These are phyloP conservation scores for Trametopsis cervina DNA, from an alignment of 768 basidiomycete species.

Conservation along the genomic window DNA sequence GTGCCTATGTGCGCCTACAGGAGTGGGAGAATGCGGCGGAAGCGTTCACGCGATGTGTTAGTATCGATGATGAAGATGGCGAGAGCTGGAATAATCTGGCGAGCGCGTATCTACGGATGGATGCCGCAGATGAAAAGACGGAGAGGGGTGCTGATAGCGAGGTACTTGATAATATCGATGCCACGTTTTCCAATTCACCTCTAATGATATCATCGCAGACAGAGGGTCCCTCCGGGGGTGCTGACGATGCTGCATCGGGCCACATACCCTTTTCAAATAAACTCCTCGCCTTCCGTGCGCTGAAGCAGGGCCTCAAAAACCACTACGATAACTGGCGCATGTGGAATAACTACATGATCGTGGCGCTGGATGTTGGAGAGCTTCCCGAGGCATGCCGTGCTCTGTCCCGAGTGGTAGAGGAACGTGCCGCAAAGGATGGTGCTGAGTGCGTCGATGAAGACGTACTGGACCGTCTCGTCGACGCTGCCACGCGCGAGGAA, in stretches of 20 bases:
- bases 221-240: not conserved
- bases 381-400: conserved; percentile 84
- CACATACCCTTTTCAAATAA: conserved; percentile 66
- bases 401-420: conserved; percentile 73
- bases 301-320: conserved; percentile 81
- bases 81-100: conserved; percentile 99
- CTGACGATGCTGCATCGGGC: conserved; percentile 16
- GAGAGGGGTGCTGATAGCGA: conserved; percentile 24
- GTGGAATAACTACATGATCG: conserved; percentile 97
- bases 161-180: conserved; percentile 7
- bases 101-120: conserved; percentile 85
- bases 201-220: not conserved
- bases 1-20: conserved; percentile 76
- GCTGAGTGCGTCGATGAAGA: conserved; percentile 72
- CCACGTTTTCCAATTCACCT: not conserved
- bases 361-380: conserved; percentile 90
- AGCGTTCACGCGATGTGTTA: conserved; percentile 80
- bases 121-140: conserved; percentile 30
- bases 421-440: conserved; percentile 44
- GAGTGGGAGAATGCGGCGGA: conserved; percentile 79
- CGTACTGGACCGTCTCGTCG: conserved; percentile 83
- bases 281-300: conserved; percentile 84
- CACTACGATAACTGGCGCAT: conserved; percentile 93
- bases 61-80: conserved; percentile 91
- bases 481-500: conserved; percentile 66